Evolutionary conservation across 768 basidiomycete genomes (phyloP).

Genomic region (Brasilioporus rufonigricans): DNA sequence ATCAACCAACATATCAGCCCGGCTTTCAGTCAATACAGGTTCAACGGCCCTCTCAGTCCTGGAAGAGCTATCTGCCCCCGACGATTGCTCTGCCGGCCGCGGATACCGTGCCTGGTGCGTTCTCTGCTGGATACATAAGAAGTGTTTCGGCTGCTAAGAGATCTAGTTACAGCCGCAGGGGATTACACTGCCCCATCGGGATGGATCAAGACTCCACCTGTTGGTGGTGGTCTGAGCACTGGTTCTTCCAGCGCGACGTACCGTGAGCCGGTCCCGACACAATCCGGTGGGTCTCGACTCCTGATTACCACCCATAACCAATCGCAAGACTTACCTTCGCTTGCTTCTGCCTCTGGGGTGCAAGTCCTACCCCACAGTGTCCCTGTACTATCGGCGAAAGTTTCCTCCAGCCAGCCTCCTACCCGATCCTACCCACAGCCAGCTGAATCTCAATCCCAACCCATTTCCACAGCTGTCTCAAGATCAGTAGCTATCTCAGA

Average conservation of each 20-base stretch:
- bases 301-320: neutral
- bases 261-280: neutral
- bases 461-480: neutral
- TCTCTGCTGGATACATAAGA: neutral
- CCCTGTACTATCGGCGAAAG: neutral
- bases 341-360: neutral
- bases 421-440: neutral
- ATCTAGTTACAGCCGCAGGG: neutral
- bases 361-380: constrained; percentile 4
- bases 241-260: neutral
- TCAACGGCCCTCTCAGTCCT: constrained; percentile 9
- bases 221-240: neutral
- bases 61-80: constrained; percentile 12
- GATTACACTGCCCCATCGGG: constrained; percentile 3
- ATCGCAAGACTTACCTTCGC: neutral
- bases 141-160: neutral
- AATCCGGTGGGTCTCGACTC: neutral
- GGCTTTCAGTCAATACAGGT: constrained; percentile 2
- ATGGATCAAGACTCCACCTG: neutral
- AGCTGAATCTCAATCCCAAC: constrained; percentile 1
- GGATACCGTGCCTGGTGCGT: constrained; percentile 10
- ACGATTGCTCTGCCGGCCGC: neutral
- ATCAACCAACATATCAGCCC: neutral
- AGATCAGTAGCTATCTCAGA: neutral
- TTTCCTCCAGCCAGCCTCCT: neutral